Conservation (phyloP, 106 monocot species). For the Dendrobium huoshanense region DNA sequence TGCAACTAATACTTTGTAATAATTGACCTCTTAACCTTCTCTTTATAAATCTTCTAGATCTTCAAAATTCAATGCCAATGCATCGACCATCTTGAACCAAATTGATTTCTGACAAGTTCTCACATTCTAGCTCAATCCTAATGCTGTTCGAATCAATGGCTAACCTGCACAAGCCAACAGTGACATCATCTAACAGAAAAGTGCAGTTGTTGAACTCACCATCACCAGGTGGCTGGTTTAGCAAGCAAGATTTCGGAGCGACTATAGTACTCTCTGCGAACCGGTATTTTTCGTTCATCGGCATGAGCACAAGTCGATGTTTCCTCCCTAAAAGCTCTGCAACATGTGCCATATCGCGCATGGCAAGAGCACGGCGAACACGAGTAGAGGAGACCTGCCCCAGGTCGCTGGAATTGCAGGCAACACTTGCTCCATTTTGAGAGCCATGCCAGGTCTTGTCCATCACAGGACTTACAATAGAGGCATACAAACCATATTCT, state of each 20-base stretch:
- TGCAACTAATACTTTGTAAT: neutral
- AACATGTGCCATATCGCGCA: slow-evolving; percentile 70
- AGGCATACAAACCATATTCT: slow-evolving; percentile 64
- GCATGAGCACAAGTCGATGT: slow-evolving; percentile 63
- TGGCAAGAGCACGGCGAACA: slow-evolving; percentile 78
- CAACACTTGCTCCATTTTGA: slow-evolving; percentile 27
- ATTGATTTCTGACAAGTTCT: neutral
- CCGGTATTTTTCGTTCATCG: slow-evolving; percentile 15
- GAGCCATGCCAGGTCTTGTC: slow-evolving; percentile 29
- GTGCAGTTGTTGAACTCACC: slow-evolving; percentile 57
- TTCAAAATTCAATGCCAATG: slow-evolving; percentile 61
- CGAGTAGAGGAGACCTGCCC: slow-evolving; percentile 88
- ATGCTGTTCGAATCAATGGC: slow-evolving; percentile 27
- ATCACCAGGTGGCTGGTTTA: slow-evolving; percentile 72
- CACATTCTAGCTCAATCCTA: slow-evolving; percentile 34
- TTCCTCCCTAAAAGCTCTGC: slow-evolving; percentile 67
- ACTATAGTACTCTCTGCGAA: slow-evolving; percentile 11
- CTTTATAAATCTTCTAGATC: neutral
- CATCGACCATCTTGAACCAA: slow-evolving; percentile 3
- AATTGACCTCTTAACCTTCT: neutral
- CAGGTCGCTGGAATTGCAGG: slow-evolving; percentile 19
- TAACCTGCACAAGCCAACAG: slow-evolving; percentile 38
- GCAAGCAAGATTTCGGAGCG: slow-evolving; percentile 41
- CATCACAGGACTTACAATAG: slow-evolving; percentile 76
- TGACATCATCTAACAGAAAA: slow-evolving; percentile 35